These are phyloP conservation scores for Craterostigma plantagineum DNA, from an alignment of 257 asterid genomes.

Conservation along the genomic window DNA sequence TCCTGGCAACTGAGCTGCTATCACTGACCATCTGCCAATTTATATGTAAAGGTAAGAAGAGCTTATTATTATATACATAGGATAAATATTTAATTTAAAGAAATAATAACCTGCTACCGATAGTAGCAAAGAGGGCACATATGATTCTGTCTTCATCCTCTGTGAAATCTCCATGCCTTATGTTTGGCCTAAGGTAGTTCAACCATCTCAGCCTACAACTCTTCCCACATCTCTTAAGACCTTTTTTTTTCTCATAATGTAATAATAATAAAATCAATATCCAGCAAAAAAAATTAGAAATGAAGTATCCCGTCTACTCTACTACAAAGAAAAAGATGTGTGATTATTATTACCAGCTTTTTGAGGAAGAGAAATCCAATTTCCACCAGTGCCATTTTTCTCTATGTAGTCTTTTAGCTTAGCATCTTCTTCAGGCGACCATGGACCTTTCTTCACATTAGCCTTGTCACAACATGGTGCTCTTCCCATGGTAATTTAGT, in stretches of 20 bases:
- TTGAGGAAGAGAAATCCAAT: slow-evolving; percentile 60
- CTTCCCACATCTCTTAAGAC: slow-evolving; percentile 2
- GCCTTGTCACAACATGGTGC: slow-evolving; percentile 72
- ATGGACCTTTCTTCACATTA: slow-evolving; percentile 58
- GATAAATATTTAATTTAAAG: no score
- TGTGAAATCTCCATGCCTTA: slow-evolving; percentile 1
- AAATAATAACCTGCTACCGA: slow-evolving; percentile 1
- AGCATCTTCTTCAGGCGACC: slow-evolving; percentile 69
- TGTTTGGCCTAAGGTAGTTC: slow-evolving; percentile 1
- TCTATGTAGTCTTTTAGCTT: slow-evolving; percentile 45
- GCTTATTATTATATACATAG: no score
- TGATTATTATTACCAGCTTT: slow-evolving; percentile 15
- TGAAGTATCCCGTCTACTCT: no score
- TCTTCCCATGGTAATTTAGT: slow-evolving; percentile 24
- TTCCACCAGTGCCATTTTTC: slow-evolving; percentile 45
- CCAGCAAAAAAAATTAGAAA: background rate
- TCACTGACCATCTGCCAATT: background rate
- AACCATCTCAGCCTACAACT: slow-evolving; percentile 2
- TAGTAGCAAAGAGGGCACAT: background rate
- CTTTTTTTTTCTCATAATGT: background rate
- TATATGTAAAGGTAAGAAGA: no score
- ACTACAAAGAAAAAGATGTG: no score
- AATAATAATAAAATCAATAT: background rate
- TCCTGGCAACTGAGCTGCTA: slow-evolving; percentile 2
- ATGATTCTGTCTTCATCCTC: slow-evolving; percentile 1